phyloP scores from a whole-genome alignment of 305 asterid species.

The Fraxinus floribunda region DNA sequence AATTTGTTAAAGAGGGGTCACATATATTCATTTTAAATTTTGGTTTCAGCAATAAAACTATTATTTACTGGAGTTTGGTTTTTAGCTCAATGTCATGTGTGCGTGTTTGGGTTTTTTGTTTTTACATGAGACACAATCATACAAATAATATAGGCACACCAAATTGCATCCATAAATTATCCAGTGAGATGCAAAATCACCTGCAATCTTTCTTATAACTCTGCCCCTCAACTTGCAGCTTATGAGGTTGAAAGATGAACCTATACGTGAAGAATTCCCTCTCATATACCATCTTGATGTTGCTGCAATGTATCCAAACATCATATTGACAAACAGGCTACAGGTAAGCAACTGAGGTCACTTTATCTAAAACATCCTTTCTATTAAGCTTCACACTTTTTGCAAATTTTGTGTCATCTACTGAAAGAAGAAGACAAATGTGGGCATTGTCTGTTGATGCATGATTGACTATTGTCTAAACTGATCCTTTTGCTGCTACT shows the following conservation, averaged over 20 bases:
- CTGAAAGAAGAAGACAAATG: conserved; percentile 12
- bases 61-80: background rate
- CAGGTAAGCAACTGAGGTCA: conserved; percentile 62
- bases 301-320: conserved; percentile 99
- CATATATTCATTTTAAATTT: background rate
- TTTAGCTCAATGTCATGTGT: background rate
- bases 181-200: conserved; percentile 12
- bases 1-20: background rate
- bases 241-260: conserved; percentile 63
- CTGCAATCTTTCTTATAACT: conserved; percentile 24
- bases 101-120: conserved; percentile 9
- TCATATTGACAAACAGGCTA: conserved; percentile 95
- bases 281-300: conserved; percentile 98
- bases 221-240: conserved; percentile 59
- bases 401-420: conserved; percentile 4
- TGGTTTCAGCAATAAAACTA: background rate
- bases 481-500: conserved; percentile 16
- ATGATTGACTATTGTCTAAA: conserved; percentile 12
- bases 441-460: conserved; percentile 8
- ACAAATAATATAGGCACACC: conserved; percentile 21
- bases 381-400: conserved; percentile 16
- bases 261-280: conserved; percentile 86
- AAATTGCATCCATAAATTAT: conserved; percentile 1
- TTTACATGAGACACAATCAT: conserved; percentile 7
- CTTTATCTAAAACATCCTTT: conserved; percentile 25